These are phyloP conservation scores for Penicillium macrosclerotiorum DNA, from an alignment of 495 filamentous ascomycete species.

Conservation along the genomic window DNA sequence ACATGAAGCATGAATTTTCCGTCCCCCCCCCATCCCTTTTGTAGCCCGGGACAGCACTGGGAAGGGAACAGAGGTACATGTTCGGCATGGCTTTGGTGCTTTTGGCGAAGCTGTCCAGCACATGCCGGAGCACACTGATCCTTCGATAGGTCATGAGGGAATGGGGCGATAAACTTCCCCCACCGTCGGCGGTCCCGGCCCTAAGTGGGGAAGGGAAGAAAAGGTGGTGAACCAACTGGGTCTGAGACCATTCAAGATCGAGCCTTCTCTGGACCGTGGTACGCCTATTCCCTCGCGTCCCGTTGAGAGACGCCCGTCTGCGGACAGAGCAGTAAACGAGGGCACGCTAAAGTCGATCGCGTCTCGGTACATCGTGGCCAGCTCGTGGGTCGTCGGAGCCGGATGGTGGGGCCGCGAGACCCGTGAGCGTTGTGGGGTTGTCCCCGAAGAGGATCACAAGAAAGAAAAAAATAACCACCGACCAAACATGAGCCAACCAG, in stretches of 20 bases:
- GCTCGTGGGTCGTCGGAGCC: conserved; percentile 19
- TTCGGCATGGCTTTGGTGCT: too few relatives aligned
- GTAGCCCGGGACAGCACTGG: neutral
- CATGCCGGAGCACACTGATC: conserved; percentile 1
- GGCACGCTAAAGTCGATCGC: neutral
- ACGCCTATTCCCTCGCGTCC: too few relatives aligned
- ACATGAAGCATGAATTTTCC: neutral
- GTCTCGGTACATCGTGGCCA: neutral
- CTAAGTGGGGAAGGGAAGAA: too few relatives aligned
- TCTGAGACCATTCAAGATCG: too few relatives aligned
- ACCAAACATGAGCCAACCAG: neutral
- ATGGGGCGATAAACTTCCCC: neutral
- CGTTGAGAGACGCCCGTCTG: neutral
- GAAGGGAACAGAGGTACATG: too few relatives aligned
- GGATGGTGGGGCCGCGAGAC: conserved; percentile 39
- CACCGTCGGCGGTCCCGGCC: neutral
- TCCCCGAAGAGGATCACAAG: neutral
- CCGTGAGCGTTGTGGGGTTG: too few relatives aligned
- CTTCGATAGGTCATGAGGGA: too few relatives aligned
- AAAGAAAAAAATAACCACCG: neutral
- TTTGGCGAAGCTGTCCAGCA: neutral
- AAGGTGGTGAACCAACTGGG: too few relatives aligned
- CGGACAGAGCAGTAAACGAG: neutral
- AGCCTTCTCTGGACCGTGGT: too few relatives aligned
- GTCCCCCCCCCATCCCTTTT: neutral